These are phyloP conservation scores for Lachnellula hyalina DNA, from an alignment of 2,329 filamentous ascomycete species.

Conservation along the genomic window DNA sequence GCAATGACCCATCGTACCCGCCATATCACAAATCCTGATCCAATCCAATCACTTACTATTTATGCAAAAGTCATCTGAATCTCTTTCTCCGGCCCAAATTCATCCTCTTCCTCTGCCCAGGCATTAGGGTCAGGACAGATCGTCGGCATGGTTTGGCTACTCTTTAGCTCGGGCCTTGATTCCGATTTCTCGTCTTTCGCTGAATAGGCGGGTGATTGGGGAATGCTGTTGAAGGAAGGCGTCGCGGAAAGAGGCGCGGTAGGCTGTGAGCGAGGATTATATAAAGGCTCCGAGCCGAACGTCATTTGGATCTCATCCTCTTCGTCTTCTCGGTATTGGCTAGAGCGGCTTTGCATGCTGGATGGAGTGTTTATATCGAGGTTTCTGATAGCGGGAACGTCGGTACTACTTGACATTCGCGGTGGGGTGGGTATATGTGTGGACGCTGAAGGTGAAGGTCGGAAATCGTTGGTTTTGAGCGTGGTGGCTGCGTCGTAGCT, in stretches of 20 bases:
- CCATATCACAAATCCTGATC: not conserved
- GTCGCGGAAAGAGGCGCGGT: constrained; percentile 16
- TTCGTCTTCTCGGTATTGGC: constrained; percentile 29
- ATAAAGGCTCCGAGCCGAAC: constrained; percentile 58
- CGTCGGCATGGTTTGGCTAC: constrained; percentile 43
- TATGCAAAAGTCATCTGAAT: constrained; percentile 73
- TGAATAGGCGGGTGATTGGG: constrained; percentile 12
- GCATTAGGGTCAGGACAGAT: constrained; percentile 46
- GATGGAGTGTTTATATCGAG: constrained; percentile 10
- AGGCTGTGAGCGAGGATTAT: constrained; percentile 32
- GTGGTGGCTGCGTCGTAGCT: constrained; percentile 39
- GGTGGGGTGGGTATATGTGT: constrained; percentile 7
- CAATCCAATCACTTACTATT: not conserved
- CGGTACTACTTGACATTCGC: constrained; percentile 4
- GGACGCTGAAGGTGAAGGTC: constrained; percentile 10
- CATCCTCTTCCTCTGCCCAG: constrained; percentile 66
- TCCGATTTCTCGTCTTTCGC: constrained; percentile 8
- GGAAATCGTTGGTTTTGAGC: constrained; percentile 17
- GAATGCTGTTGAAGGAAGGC: constrained; percentile 13
- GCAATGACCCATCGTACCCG: not conserved
- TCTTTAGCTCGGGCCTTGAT: constrained; percentile 37
- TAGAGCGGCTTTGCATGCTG: constrained; percentile 9
- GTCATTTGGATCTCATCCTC: constrained; percentile 59
- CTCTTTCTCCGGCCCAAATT: constrained; percentile 68
- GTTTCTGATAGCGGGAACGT: constrained; percentile 8